Evolutionary conservation across 2,329 filamentous ascomycete genomes (phyloP), one percentile per base, ranked within the genome.

Genomic region (Venturia asperata): DNA sequence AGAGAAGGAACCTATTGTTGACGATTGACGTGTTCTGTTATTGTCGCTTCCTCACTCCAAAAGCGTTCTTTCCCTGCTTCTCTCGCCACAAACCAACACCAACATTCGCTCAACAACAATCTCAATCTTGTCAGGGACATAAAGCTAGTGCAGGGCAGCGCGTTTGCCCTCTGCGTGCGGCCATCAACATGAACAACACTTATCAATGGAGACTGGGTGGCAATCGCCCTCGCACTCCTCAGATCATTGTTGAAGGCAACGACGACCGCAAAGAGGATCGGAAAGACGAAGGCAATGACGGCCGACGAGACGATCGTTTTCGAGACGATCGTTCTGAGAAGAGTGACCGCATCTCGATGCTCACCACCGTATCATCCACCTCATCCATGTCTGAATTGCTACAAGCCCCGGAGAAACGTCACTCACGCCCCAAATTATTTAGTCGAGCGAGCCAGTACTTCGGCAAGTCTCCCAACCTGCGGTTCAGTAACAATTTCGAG

Each of bases 391-490:
- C 42, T 37, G 52, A 58, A 34, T 41, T 34, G 56, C 30, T 42
- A 10, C 63, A 41, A 64, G 63, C 47, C 49, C 63, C 47, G 1
- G 52, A 42, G 34, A 63, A 63, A 39, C 63, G 63, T 19, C 60
- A 61, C 37, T 61, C 60, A 34, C 60, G 60, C 11, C 63, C 63
- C 47, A 64, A 64, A 34, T 17, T 64, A 13, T 39, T 64, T n/a
- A 42, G 21, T 30, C 63, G 63, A 30, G 63, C 63, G 9, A 64
- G 63, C 52, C 63, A 64, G 39, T 64, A 64, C 49, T 52, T 64
- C 19, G 49, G 43, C 15, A 58, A 58, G 52, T 37, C 47, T 27
- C 47, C 47, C 2, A 61, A 24, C 19, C 21, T 42, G 60, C 37
- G 60, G 10, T 42, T 42, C 24, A 42, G 42, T 11, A 45, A 61